Percentiles rank a stretch among this genome's conserved stretches.
Evolutionary conservation across 495 filamentous ascomycete genomes (phyloP).

Genomic region (Tetracladium marchalianum): DNA sequence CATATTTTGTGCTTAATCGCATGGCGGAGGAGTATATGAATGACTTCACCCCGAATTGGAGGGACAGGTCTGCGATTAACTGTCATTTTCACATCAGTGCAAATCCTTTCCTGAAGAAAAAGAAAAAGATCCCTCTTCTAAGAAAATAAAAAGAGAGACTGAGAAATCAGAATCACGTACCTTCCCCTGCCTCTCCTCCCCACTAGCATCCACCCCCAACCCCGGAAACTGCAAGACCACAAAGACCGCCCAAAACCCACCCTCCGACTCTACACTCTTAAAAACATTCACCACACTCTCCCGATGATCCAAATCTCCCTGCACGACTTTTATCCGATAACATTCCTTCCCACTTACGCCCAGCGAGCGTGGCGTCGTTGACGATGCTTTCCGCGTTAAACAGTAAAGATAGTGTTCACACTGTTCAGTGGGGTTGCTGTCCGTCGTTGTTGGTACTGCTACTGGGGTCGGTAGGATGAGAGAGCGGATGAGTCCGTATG

Average conservation of each 20-base stretch:
- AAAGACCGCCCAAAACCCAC: constrained; percentile 28
- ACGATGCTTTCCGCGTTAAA: constrained; percentile 23
- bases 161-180: constrained; percentile 1
- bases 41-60: constrained; percentile 18
- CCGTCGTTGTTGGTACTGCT: background rate
- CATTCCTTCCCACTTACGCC: constrained; percentile 5
- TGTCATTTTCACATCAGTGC: background rate
- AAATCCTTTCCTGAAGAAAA: background rate
- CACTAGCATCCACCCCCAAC: constrained; percentile 15
- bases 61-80: constrained; percentile 21
- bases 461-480: constrained; percentile 15
- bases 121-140: background rate
- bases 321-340: constrained; percentile 19
- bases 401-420: constrained; percentile 23
- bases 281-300: constrained; percentile 20
- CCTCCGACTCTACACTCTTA: background rate
- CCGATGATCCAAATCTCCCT: constrained; percentile 25
- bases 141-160: background rate
- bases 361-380: constrained; percentile 15
- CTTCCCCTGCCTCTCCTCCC: constrained; percentile 22
- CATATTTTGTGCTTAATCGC: constrained; percentile 9
- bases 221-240: constrained; percentile 24
- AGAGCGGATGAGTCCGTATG: constrained; percentile 23
- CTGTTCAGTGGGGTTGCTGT: background rate
- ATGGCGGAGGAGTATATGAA: constrained; percentile 25